These are phyloP conservation scores for Nakaseomyces uthaithaninus DNA, from an alignment of 1,139 yeast species.

Conservation along the genomic window DNA sequence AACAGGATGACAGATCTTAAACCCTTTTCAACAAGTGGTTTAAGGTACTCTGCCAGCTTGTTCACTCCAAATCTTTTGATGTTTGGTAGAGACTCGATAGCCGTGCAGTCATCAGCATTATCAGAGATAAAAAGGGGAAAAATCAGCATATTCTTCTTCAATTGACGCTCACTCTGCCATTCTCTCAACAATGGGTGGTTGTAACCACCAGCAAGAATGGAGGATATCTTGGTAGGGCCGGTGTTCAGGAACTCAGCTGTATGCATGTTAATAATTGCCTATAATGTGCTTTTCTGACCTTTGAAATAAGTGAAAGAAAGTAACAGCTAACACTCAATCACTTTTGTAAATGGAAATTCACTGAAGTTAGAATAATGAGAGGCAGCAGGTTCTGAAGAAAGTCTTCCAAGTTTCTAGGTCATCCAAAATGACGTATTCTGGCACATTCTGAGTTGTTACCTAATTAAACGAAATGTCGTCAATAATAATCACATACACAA, in stretches of 20 bases:
- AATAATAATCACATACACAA: no score
- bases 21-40: constrained; percentile 67
- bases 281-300: no score
- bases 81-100: constrained; percentile 72
- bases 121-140: constrained; percentile 87
- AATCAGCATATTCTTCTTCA: constrained; percentile 81
- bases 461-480: no score
- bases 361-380: no score
- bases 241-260: constrained; percentile 58
- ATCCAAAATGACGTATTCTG: no score
- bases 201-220: constrained; percentile 87
- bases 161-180: constrained; percentile 85
- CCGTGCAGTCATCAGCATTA: constrained; percentile 67
- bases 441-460: no score
- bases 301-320: no score
- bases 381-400: no score
- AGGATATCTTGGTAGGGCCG: constrained; percentile 56
- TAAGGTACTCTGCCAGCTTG: constrained; percentile 65
- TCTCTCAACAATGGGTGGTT: constrained; percentile 80
- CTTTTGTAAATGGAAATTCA: no score
- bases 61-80: constrained; percentile 83
- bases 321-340: no score
- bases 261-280: no score
- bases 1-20: constrained; percentile 77
- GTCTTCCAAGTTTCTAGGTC: no score